These are phyloP conservation scores for Nannizzia gypsea DNA, from an alignment of 2,329 filamentous ascomycete species.

Conservation along the genomic window DNA sequence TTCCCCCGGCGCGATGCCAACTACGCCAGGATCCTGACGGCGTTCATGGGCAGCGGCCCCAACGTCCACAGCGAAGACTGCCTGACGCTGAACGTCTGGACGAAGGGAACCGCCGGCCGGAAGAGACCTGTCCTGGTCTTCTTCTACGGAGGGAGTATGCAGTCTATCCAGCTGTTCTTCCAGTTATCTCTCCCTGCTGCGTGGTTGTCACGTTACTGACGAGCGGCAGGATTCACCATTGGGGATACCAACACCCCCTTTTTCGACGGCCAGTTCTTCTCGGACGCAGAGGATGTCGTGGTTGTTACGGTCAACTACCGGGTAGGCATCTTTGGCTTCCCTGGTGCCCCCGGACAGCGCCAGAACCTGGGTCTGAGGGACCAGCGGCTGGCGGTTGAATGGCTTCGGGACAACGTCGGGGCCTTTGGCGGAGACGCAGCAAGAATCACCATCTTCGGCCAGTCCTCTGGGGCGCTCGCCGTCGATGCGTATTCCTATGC, in stretches of 20 bases:
- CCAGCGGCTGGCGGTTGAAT: conserved; percentile 20
- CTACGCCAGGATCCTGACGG: conserved; percentile 14
- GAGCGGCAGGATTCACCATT: conserved; percentile 1
- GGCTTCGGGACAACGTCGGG: conserved; percentile 20
- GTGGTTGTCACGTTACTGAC: neutral
- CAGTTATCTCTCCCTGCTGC: neutral
- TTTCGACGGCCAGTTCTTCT: conserved; percentile 28
- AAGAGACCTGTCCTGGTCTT: conserved; percentile 2
- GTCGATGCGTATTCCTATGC: conserved; percentile 26
- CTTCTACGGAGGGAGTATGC: conserved; percentile 5
- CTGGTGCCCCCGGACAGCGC: conserved; percentile 25
- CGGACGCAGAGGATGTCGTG: conserved; percentile 29
- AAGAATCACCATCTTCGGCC: conserved; percentile 26
- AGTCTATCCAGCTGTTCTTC: neutral
- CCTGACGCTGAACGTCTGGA: conserved; percentile 6
- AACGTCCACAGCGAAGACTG: conserved; percentile 18
- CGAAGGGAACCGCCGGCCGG: neutral
- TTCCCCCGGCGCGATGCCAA: conserved; percentile 19
- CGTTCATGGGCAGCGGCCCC: conserved; percentile 26
- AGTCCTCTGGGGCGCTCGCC: conserved; percentile 39
- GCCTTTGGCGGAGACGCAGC: conserved; percentile 23
- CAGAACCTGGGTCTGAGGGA: conserved; percentile 28
- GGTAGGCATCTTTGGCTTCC: conserved; percentile 36
- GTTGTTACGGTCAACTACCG: conserved; percentile 38
- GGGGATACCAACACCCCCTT: conserved; percentile 3